phyloP scores from a whole-genome alignment of 768 basidiomycete species.

The Kwoniella sp. region DNA sequence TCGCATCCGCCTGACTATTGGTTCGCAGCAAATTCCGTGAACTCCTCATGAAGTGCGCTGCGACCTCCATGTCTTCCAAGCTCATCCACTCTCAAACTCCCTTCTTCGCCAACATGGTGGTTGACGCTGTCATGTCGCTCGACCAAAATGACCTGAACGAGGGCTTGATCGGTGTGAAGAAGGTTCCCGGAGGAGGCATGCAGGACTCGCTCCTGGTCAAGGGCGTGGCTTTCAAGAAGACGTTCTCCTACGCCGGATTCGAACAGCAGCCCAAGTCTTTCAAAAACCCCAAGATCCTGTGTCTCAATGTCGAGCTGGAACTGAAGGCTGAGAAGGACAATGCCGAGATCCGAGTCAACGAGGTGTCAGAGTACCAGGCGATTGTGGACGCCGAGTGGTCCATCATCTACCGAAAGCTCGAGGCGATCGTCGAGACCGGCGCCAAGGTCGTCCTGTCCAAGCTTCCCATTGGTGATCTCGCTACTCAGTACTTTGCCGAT shows the following conservation, averaged over 20 bases:
- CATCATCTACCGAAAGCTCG: conserved; percentile 95
- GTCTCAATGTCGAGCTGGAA: conserved; percentile 95
- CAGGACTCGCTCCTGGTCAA: conserved; percentile 85
- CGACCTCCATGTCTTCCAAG: conserved; percentile 99
- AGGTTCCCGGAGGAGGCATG: conserved; percentile 95
- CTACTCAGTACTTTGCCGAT: conserved; percentile 99
- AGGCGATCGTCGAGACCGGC: conserved; percentile 91
- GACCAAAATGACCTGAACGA: conserved; percentile 94
- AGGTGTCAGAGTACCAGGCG: conserved; percentile 95
- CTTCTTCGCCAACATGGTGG: conserved; percentile 98
- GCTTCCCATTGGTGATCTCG: conserved; percentile 95
- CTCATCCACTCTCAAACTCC: conserved; percentile 98
- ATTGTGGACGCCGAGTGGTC: conserved; percentile 99
- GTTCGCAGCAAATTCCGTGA: conserved; percentile 76
- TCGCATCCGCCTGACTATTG: not conserved
- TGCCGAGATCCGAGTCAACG: conserved; percentile 94
- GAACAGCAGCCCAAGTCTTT: conserved; percentile 98
- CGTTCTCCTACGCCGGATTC: conserved; percentile 97
- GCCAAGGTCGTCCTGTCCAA: conserved; percentile 97
- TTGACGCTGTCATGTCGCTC: conserved; percentile 87
- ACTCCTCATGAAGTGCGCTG: conserved; percentile 89
- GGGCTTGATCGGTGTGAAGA: conserved; percentile 92
- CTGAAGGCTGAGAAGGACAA: conserved; percentile 99
- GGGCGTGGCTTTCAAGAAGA: conserved; percentile 98
- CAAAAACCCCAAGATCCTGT: conserved; percentile 78